Percentiles rank a stretch among this genome's conserved stretches.
Conservation (phyloP, 2,329 filamentous ascomycete species). For the Aspergillus pseudoglaucus region DNA sequence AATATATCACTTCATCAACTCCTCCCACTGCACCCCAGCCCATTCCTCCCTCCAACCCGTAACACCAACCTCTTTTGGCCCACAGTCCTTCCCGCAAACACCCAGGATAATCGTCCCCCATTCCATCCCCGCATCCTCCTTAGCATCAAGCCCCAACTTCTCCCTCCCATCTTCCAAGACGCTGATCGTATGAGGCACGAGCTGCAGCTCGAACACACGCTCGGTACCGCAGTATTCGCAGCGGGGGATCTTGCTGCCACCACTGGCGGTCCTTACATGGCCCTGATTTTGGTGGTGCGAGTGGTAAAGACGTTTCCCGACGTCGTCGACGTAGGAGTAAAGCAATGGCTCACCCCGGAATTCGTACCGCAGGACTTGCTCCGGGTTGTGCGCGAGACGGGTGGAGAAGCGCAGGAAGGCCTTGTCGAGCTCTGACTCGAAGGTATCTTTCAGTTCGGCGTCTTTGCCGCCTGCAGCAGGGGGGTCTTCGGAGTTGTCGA, state of each 20-base stretch:
- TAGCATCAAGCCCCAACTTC: slow-evolving; percentile 52
- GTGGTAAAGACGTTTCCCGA: slow-evolving; percentile 58
- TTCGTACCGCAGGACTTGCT: slow-evolving; percentile 76
- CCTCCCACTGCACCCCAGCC: slow-evolving; percentile 98
- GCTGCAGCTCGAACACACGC: slow-evolving; percentile 83
- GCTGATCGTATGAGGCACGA: slow-evolving; percentile 83
- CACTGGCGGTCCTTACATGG: slow-evolving; percentile 20
- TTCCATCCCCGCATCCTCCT: slow-evolving; percentile 75
- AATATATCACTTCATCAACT: slow-evolving; percentile 34
- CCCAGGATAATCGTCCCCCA: slow-evolving; percentile 91
- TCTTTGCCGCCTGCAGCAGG: slow-evolving; percentile 27
- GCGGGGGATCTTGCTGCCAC: slow-evolving; percentile 54
- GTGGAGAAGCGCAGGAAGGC: slow-evolving; percentile 77
- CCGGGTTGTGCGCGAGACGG: slow-evolving; percentile 69
- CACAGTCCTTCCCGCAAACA: slow-evolving; percentile 77
- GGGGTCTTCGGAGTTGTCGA: slow-evolving; percentile 33
- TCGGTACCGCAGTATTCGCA: slow-evolving; percentile 69
- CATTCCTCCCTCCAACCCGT: slow-evolving; percentile 87
- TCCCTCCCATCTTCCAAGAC: slow-evolving; percentile 72
- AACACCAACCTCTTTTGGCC: slow-evolving; percentile 54
- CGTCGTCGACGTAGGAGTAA: slow-evolving; percentile 69
- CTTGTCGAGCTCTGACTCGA: slow-evolving; percentile 68
- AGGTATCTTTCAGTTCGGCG: slow-evolving; percentile 58
- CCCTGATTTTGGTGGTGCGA: slow-evolving; percentile 4
- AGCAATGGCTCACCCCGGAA: slow-evolving; percentile 67